A percentile compares a stretch with the other conserved stretches of the same genome.
phyloP scores from a whole-genome alignment of 2,329 filamentous ascomycete genomes.

The Fusarium vanettenii region DNA sequence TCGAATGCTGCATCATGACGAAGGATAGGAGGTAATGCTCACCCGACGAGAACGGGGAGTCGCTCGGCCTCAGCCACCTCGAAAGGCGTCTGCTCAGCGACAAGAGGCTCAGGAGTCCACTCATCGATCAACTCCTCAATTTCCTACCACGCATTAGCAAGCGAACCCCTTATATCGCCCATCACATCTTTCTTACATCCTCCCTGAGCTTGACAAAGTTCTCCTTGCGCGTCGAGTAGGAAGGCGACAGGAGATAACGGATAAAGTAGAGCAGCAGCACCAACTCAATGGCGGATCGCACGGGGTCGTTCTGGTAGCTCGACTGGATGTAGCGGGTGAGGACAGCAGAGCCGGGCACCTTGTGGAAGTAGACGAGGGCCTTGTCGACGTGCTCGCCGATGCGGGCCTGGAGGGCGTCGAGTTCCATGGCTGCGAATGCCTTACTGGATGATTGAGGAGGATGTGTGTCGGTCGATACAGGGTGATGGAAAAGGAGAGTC shows the following conservation, averaged over 20 bases:
- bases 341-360: constrained; percentile 92
- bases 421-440: constrained; percentile 62
- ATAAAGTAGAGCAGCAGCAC: constrained; percentile 96
- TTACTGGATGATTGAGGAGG: neutral
- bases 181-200: constrained; percentile 58
- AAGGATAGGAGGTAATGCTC: constrained; percentile 36
- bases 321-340: constrained; percentile 95
- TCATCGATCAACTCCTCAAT: constrained; percentile 97
- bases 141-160: constrained; percentile 63
- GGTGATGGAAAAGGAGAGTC: neutral
- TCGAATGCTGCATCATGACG: neutral
- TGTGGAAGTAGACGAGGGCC: constrained; percentile 78
- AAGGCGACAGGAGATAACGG: constrained; percentile 89
- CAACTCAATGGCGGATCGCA: constrained; percentile 92
- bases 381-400: constrained; percentile 64
- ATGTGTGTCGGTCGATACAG: neutral
- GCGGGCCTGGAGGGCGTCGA: constrained; percentile 67
- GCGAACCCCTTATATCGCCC: neutral
- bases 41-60: constrained; percentile 90
- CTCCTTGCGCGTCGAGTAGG: constrained; percentile 90
- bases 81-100: constrained; percentile 76
- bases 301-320: constrained; percentile 96
- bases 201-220: constrained; percentile 91
- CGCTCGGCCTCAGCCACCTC: constrained; percentile 88
- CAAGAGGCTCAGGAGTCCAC: constrained; percentile 94